Percentiles rank a stretch among this genome's conserved stretches.
Conservation (phyloP, 1,284 basidiomycete species). For the Filobasidium uniguttulatum region DNA sequence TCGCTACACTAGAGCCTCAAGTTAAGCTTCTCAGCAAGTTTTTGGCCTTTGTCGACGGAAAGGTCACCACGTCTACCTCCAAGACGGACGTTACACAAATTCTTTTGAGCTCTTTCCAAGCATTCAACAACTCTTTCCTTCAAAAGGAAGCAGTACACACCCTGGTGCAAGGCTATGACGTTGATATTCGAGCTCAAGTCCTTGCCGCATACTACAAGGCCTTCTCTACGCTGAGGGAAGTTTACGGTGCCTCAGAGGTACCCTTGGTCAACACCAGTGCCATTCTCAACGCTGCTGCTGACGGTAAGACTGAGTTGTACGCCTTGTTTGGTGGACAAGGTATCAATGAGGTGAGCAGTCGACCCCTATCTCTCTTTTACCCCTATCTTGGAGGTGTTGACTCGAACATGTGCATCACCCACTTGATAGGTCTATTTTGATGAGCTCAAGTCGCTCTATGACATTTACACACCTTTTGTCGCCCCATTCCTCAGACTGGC, state of each 20-base stretch:
- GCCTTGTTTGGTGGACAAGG: slow-evolving; percentile 98
- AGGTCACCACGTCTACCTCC: slow-evolving; percentile 44
- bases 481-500: slow-evolving; percentile 53
- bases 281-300: slow-evolving; percentile 55
- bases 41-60: slow-evolving; percentile 55
- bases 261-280: slow-evolving; percentile 55
- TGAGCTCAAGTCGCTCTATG: slow-evolving; percentile 81
- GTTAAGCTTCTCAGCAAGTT: slow-evolving; percentile 68
- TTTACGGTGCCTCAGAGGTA: slow-evolving; percentile 44
- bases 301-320: slow-evolving; percentile 66
- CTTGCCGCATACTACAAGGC: slow-evolving; percentile 70
- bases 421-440: slow-evolving; percentile 67
- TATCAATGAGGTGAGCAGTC: slow-evolving; percentile 64
- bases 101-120: slow-evolving; percentile 55
- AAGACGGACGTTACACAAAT: slow-evolving; percentile 50
- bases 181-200: slow-evolving; percentile 60
- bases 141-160: slow-evolving; percentile 53
- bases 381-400: neutral
- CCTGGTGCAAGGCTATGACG: slow-evolving; percentile 59
- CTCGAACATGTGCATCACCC: neutral
- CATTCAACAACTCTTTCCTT: slow-evolving; percentile 69
- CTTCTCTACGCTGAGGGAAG: slow-evolving; percentile 54
- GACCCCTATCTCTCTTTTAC: neutral
- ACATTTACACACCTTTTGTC: slow-evolving; percentile 79
- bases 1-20: slow-evolving; percentile 43